Evolutionary conservation across 1,284 basidiomycete species (phyloP).

Genomic region (Cutaneotrichosporon sp.): DNA sequence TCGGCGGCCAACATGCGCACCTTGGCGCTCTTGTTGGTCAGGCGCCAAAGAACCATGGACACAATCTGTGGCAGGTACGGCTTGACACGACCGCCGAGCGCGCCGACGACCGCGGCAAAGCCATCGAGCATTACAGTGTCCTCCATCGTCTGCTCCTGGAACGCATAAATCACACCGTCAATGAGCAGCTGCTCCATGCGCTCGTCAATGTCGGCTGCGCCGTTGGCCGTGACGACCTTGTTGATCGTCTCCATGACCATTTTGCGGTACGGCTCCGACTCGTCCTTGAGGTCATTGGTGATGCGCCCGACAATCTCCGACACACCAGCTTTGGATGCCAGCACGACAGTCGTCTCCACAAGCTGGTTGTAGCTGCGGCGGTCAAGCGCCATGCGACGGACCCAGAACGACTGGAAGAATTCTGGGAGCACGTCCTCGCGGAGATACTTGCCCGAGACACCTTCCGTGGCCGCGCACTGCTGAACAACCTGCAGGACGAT

Average conservation of each 20-base stretch:
- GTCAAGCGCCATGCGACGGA: constrained; percentile 94
- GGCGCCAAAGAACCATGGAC: constrained; percentile 97
- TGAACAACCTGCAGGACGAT: constrained; percentile 99
- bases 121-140: constrained; percentile 99
- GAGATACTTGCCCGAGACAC: constrained; percentile 88
- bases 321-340: constrained; percentile 94
- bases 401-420: constrained; percentile 99
- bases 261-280: constrained; percentile 94
- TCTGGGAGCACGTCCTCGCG: constrained; percentile 98
- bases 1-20: constrained; percentile 98
- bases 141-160: constrained; percentile 98
- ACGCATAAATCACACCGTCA: constrained; percentile 97
- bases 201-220: constrained; percentile 95
- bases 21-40: constrained; percentile 99
- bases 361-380: constrained; percentile 94
- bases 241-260: constrained; percentile 99
- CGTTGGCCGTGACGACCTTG: constrained; percentile 85
- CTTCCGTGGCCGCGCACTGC: constrained; percentile 96
- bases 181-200: constrained; percentile 88
- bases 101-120: constrained; percentile 94
- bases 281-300: constrained; percentile 94
- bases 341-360: constrained; percentile 96
- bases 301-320: constrained; percentile 91
- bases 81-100: constrained; percentile 95
- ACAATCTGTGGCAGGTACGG: constrained; percentile 98